A percentile compares a stretch with the other conserved stretches of the same genome.
phyloP scores from a whole-genome alignment of 495 filamentous ascomycete genomes.

The Penicillium cataractarum region DNA sequence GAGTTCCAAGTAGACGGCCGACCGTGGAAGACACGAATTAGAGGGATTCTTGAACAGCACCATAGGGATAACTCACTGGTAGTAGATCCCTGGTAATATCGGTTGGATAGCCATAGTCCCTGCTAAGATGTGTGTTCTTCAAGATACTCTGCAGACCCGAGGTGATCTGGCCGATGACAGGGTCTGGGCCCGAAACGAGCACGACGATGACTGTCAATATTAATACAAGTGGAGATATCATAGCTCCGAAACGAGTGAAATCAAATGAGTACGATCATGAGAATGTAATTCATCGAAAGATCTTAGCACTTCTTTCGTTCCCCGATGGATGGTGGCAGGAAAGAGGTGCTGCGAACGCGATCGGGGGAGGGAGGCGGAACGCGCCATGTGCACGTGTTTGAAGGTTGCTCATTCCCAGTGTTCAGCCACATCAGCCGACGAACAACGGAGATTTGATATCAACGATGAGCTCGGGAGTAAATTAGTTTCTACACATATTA shows the following conservation, averaged over 20 bases:
- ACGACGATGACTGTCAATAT: slow-evolving; percentile 29
- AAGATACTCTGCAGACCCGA: slow-evolving; percentile 46
- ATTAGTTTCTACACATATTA: slow-evolving; percentile 9
- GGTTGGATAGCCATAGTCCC: slow-evolving; percentile 50
- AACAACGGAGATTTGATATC: neutral
- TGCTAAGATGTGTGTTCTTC: slow-evolving; percentile 46
- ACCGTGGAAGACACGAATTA: neutral
- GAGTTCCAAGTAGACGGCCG: slow-evolving; percentile 3
- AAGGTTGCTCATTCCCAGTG: neutral
- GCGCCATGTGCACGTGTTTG: slow-evolving; percentile 12
- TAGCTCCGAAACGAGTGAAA: neutral
- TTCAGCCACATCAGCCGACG: neutral
- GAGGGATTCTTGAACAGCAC: neutral
- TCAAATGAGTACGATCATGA: neutral
- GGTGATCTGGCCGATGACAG: slow-evolving; percentile 31
- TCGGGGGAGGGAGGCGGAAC: slow-evolving; percentile 2
- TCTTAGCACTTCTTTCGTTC: neutral
- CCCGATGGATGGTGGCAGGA: neutral
- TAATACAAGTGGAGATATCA: slow-evolving; percentile 18
- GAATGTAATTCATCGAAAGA: neutral
- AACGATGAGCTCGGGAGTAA: neutral
- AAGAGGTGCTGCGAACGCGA: neutral
- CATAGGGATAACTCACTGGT: slow-evolving; percentile 37
- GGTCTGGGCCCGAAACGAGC: slow-evolving; percentile 31
- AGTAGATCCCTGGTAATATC: slow-evolving; percentile 49